Base-by-base conservation (phyloP, 495 filamentous ascomycete species). In the Penicillium steckii region DNA sequence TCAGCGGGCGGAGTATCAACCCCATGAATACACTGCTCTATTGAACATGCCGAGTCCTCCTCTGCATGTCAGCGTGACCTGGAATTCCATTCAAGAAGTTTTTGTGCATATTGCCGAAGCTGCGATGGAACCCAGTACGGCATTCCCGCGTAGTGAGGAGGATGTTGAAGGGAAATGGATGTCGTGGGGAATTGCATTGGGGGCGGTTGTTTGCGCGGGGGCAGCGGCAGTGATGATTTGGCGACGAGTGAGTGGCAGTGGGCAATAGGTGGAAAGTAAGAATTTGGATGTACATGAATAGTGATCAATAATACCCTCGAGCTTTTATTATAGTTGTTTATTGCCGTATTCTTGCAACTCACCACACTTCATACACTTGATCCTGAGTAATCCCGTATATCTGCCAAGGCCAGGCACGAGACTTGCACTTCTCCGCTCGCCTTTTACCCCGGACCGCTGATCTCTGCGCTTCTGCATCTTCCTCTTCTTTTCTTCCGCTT, bases 81-180 rank as follows among this genome's bases (percentile, higher is more conserved):
- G 94, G 94, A 82, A 75, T 46, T 91, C 86, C 38, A 94, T 97
- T 47, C 85, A 85, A 38, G 94, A 98, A 65, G 79, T 96, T 4
- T 97, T 97, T 73, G 91, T 96, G 1, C 67, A 85, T 61, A 80
- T 90, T 41, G 94, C 95, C 8, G 94, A 98, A 70, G 89, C 90
- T 26, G 94, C 94, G 0, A 88, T 91, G 53, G 87, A 90, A 60
- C 94, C 94, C 2, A 90, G 85, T 49, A 87, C 82, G 1, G 92
- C 87, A 7, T 95, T 93, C 65, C 92, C 94, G 3, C 91, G 89
- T 65, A 87, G 76, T 22, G 90, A 90, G 56, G 80, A 97, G 43
- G 90, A 93, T 47, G 86, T 87, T 46, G 80, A 86, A 18, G 80
- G 83, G 8, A 93, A 97, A 66, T 80, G 88, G 62, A 89, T 90